A percentile compares a stretch with the other conserved stretches of the same genome.
Evolutionary conservation across 352 stramenopile genomes (phyloP).

Genomic region (Peronospora destructor): DNA sequence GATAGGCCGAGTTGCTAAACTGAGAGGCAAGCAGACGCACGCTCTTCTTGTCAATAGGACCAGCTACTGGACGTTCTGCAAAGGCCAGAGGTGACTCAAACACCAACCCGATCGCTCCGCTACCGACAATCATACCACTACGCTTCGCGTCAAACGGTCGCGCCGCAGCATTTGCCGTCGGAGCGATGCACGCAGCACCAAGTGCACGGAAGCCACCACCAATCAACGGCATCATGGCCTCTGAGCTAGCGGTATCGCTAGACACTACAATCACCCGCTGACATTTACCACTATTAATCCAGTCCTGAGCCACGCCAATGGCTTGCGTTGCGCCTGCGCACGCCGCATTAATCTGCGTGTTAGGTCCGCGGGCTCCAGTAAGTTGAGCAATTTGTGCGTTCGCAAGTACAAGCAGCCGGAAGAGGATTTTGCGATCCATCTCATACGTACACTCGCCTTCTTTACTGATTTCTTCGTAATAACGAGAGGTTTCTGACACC

Average conservation of each 20-base stretch:
- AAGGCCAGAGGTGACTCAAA: constrained; percentile 50
- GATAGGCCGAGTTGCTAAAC: constrained; percentile 94
- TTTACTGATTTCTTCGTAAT: constrained; percentile 30
- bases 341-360: constrained; percentile 94
- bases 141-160: constrained; percentile 90
- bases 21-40: constrained; percentile 89
- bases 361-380: constrained; percentile 89
- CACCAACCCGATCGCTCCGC: constrained; percentile 81
- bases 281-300: constrained; percentile 88
- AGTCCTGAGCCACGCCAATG: constrained; percentile 91
- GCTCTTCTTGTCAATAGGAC: constrained; percentile 4
- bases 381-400: constrained; percentile 96
- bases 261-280: constrained; percentile 92
- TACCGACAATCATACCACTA: constrained; percentile 92
- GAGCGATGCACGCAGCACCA: constrained; percentile 86
- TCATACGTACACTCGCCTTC: constrained; percentile 51
- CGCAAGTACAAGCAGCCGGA: constrained; percentile 91
- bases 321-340: constrained; percentile 92
- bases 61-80: constrained; percentile 9
- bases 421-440: constrained; percentile 96
- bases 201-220: constrained; percentile 92
- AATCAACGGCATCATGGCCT: constrained; percentile 90
- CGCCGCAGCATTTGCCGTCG: constrained; percentile 68
- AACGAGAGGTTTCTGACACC: constrained; percentile 86
- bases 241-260: constrained; percentile 88